Evolutionary conservation across 2,329 filamentous ascomycete species (phyloP).

Genomic region (Rugonectria rugulosa): DNA sequence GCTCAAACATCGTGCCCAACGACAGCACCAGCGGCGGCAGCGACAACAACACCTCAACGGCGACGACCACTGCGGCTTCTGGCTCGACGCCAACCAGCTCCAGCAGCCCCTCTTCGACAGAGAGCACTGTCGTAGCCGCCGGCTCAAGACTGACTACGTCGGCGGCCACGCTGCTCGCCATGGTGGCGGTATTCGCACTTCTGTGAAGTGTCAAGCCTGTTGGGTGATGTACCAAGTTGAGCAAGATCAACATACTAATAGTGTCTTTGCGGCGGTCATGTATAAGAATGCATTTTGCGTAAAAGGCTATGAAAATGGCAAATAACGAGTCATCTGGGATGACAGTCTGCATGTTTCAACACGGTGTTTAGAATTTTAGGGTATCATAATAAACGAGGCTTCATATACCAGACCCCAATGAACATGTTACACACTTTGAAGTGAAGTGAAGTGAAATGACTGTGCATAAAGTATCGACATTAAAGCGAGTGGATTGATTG

Average conservation of each 20-base stretch:
- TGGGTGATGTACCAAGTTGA: neutral
- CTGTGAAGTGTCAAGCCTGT: slow-evolving; percentile 33
- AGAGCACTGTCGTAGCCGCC: slow-evolving; percentile 28
- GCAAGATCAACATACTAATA: slow-evolving; percentile 31
- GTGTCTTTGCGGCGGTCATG: slow-evolving; percentile 30
- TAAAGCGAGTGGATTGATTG: slow-evolving; percentile 6
- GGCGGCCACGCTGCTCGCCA: slow-evolving; percentile 51
- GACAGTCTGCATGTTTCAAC: neutral
- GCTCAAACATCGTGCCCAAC: slow-evolving; percentile 38
- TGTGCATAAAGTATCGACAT: no score
- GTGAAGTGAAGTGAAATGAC: neutral
- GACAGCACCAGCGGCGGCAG: slow-evolving; percentile 14
- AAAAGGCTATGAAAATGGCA: neutral
- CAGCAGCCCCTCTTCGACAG: slow-evolving; percentile 28
- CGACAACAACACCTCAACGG: slow-evolving; percentile 31
- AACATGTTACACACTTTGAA: no score
- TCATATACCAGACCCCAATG: neutral
- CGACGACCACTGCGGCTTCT: slow-evolving; percentile 25
- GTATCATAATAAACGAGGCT: neutral
- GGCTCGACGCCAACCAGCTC: slow-evolving; percentile 30
- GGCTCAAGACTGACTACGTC: slow-evolving; percentile 48
- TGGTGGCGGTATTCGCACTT: slow-evolving; percentile 55
- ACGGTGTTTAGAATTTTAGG: slow-evolving; percentile 1
- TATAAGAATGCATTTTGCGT: slow-evolving; percentile 7
- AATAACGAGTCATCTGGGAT: neutral